Percentiles rank a stretch among this genome's conserved stretches.
phyloP scores from a whole-genome alignment of 2,329 filamentous ascomycete species.

The Ampelomyces quisqualis region DNA sequence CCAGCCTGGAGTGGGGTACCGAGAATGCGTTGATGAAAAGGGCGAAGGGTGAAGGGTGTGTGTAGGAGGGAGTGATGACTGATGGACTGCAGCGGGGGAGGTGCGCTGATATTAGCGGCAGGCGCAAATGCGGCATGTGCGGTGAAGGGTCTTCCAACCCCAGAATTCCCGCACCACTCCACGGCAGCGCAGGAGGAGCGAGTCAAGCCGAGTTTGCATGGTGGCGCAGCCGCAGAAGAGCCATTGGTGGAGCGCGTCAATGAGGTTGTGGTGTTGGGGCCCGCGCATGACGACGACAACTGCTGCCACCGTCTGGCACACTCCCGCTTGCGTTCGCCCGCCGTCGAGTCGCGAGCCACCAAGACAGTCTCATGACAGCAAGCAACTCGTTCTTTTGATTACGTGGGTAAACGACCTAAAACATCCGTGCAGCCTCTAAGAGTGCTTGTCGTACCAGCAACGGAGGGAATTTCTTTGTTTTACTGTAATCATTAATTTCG shows the following conservation, averaged over 20 bases:
- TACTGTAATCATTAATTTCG: too few relatives aligned
- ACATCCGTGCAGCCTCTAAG: too few relatives aligned
- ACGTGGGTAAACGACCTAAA: too few relatives aligned
- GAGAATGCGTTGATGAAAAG: background rate
- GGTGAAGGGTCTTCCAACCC: slow-evolving; percentile 21
- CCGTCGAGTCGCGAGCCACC: background rate
- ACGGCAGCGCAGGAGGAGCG: slow-evolving; percentile 3
- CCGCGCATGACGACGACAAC: slow-evolving; percentile 14
- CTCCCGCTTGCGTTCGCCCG: background rate
- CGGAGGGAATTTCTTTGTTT: too few relatives aligned
- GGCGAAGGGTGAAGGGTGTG: background rate
- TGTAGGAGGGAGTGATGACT: background rate
- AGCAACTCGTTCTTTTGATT: too few relatives aligned
- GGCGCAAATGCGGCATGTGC: slow-evolving; percentile 8
- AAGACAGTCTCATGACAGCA: slow-evolving; percentile 1
- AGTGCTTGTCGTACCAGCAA: too few relatives aligned
- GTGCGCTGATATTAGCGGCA: background rate
- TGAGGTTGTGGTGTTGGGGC: too few relatives aligned
- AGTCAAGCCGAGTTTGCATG: slow-evolving; percentile 16
- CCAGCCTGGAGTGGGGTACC: background rate
- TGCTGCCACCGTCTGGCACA: too few relatives aligned
- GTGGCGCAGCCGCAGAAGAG: too few relatives aligned
- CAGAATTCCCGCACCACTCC: slow-evolving; percentile 19
- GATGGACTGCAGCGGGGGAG: slow-evolving; percentile 2
- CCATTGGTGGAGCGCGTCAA: too few relatives aligned